Evolutionary conservation across 1,284 basidiomycete species (phyloP).

Genomic region (Cryptococcus hybrid): DNA sequence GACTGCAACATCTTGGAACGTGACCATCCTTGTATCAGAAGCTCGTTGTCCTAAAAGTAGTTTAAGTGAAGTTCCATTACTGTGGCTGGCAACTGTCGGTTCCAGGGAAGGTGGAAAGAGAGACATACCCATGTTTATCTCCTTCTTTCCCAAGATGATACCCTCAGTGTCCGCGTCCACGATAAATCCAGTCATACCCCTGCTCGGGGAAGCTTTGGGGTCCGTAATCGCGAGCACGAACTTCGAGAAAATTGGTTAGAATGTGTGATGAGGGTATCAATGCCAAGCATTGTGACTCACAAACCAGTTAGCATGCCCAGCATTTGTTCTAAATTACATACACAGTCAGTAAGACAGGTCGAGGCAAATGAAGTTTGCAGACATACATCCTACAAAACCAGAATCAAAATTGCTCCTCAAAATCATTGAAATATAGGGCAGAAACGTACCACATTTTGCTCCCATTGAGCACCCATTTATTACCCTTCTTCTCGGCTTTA

Average conservation of each 20-base stretch:
- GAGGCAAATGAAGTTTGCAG: not conserved
- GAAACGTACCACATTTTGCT: conserved; percentile 55
- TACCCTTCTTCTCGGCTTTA: conserved; percentile 53
- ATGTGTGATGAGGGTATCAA: not conserved
- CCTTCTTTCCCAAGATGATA: conserved; percentile 55
- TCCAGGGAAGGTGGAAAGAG: not conserved
- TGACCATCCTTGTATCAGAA: conserved; percentile 58
- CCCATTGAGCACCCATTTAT: conserved; percentile 51
- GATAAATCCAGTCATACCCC: conserved; percentile 58
- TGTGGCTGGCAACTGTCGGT: conserved; percentile 1
- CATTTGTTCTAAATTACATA: conserved; percentile 50
- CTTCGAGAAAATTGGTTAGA: conserved; percentile 9
- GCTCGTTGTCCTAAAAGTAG: conserved; percentile 51
- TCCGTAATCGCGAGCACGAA: conserved; percentile 59
- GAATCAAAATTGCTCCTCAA: not conserved
- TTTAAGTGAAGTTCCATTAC: not conserved
- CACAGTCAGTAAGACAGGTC: not conserved
- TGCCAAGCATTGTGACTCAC: conserved; percentile 19
- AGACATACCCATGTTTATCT: conserved; percentile 58
- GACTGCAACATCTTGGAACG: conserved; percentile 56
- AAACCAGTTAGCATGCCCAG: conserved; percentile 55
- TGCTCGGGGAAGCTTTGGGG: conserved; percentile 50
- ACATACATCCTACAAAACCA: conserved; percentile 32
- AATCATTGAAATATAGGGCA: conserved; percentile 3
- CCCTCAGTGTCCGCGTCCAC: conserved; percentile 56